Percentiles rank a stretch among this genome's conserved stretches.
These are phyloP conservation scores for Aspergillus melleus DNA, from an alignment of 2,329 filamentous ascomycete genomes.

Conservation along the genomic window DNA sequence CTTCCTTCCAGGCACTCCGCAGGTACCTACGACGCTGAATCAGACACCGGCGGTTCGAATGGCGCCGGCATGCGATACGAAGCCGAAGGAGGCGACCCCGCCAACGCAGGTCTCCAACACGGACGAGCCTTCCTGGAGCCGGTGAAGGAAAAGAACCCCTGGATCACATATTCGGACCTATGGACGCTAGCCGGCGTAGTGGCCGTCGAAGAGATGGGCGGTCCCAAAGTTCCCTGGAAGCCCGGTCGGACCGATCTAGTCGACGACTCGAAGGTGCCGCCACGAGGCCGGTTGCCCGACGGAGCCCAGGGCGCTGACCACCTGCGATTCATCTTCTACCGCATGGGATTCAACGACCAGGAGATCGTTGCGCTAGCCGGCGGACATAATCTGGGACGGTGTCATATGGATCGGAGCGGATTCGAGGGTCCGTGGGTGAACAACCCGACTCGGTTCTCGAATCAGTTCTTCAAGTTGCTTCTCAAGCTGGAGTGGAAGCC, in stretches of 20 bases:
- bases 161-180: slow-evolving; percentile 66
- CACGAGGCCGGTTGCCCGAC: slow-evolving; percentile 58
- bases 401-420: slow-evolving; percentile 56
- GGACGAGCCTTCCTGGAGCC: slow-evolving; percentile 65
- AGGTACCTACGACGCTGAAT: slow-evolving; percentile 60
- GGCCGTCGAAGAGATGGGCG: slow-evolving; percentile 61
- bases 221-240: slow-evolving; percentile 57
- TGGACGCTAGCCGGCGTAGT: slow-evolving; percentile 64
- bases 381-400: slow-evolving; percentile 58
- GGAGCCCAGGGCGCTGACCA: slow-evolving; percentile 56
- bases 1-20: slow-evolving; percentile 56
- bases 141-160: slow-evolving; percentile 58
- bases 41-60: slow-evolving; percentile 64
- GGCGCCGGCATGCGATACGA: slow-evolving; percentile 68
- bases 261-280: slow-evolving; percentile 61
- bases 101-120: slow-evolving; percentile 65
- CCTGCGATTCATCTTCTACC: slow-evolving; percentile 57
- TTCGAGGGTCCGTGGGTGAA: slow-evolving; percentile 62
- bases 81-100: slow-evolving; percentile 63
- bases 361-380: slow-evolving; percentile 60
- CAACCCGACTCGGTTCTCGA: slow-evolving; percentile 59
- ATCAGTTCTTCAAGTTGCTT: slow-evolving; percentile 58
- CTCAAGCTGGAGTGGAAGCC: slow-evolving; percentile 55
- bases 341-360: slow-evolving; percentile 62
- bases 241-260: slow-evolving; percentile 62